Conservation (phyloP, 2,329 filamentous ascomycete genomes). For the Xylaria sp. region DNA sequence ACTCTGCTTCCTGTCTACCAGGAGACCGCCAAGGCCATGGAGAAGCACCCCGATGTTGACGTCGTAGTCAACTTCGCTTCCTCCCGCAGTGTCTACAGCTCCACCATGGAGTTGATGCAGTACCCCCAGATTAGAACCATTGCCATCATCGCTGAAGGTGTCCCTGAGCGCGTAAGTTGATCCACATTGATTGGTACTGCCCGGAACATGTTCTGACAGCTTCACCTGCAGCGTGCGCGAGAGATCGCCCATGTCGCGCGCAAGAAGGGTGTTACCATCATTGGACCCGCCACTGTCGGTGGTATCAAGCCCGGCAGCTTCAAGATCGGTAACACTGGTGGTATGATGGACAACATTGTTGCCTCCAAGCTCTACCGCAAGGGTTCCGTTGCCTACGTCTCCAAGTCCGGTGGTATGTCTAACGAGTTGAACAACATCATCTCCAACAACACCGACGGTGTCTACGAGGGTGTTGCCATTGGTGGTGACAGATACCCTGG, state of each 20-base stretch:
- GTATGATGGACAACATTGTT: conserved; percentile 99
- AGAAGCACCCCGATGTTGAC: conserved; percentile 96
- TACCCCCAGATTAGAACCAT: conserved; percentile 96
- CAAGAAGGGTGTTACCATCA: conserved; percentile 99
- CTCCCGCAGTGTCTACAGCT: conserved; percentile 96
- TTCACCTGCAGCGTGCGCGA: conserved; percentile 67
- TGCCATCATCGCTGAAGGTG: conserved; percentile 98
- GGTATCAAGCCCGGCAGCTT: conserved; percentile 98
- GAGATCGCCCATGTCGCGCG: conserved; percentile 95
- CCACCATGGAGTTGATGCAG: conserved; percentile 98
- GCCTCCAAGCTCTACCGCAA: conserved; percentile 99
- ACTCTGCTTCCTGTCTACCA: conserved; percentile 98
- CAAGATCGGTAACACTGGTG: conserved; percentile 99
- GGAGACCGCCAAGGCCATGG: conserved; percentile 82
- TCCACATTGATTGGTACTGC: neutral
- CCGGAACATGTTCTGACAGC: conserved; percentile 26
- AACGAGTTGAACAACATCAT: conserved; percentile 99
- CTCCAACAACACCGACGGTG: conserved; percentile 90
- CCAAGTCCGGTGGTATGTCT: conserved; percentile 99
- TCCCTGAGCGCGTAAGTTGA: conserved; percentile 81
- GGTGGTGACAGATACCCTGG: conserved; percentile 98
- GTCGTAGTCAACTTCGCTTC: conserved; percentile 99
- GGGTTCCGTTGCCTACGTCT: conserved; percentile 97
- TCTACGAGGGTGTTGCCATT: conserved; percentile 98
- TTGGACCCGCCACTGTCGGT: conserved; percentile 95